phyloP scores from a whole-genome alignment of 1,284 basidiomycete genomes.

The Porphyrellus sp. region DNA sequence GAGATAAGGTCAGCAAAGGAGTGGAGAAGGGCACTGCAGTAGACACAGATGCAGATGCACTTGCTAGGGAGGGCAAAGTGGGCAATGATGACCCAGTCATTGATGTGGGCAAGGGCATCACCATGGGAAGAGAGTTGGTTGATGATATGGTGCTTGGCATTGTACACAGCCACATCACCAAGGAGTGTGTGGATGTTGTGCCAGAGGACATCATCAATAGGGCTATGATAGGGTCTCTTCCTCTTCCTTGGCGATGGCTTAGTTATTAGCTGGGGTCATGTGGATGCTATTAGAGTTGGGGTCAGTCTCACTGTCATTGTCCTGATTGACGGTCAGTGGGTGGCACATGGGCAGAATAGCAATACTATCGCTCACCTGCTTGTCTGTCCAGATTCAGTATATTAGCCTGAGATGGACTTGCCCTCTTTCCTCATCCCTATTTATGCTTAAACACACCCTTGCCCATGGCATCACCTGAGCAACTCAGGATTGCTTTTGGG shows the following conservation, averaged over 20 bases:
- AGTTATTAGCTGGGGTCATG: background rate
- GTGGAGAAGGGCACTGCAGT: constrained; percentile 62
- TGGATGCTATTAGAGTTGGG: no score
- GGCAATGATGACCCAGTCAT: constrained; percentile 79
- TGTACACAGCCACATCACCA: constrained; percentile 56
- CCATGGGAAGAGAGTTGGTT: constrained; percentile 64
- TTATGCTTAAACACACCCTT: background rate
- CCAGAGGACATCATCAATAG: constrained; percentile 67
- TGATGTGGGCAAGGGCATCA: constrained; percentile 60
- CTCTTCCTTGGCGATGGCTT: background rate
- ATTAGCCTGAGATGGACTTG: no score
- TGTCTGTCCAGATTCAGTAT: background rate
- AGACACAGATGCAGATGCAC: constrained; percentile 67
- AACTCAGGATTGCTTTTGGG: no score
- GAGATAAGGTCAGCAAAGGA: constrained; percentile 77
- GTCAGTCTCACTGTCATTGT: background rate
- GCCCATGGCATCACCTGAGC: background rate
- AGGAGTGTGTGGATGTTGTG: constrained; percentile 69
- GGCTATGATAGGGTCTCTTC: background rate
- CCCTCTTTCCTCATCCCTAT: no score
- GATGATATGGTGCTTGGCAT: constrained; percentile 50
- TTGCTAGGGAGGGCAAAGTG: constrained; percentile 86
- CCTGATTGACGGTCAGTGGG: background rate
- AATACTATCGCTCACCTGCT: background rate
- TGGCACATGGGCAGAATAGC: background rate